A percentile compares a stretch with the other conserved stretches of the same genome.
These are phyloP conservation scores for Beauveria australis DNA, from an alignment of 2,329 filamentous ascomycete genomes.

Conservation along the genomic window DNA sequence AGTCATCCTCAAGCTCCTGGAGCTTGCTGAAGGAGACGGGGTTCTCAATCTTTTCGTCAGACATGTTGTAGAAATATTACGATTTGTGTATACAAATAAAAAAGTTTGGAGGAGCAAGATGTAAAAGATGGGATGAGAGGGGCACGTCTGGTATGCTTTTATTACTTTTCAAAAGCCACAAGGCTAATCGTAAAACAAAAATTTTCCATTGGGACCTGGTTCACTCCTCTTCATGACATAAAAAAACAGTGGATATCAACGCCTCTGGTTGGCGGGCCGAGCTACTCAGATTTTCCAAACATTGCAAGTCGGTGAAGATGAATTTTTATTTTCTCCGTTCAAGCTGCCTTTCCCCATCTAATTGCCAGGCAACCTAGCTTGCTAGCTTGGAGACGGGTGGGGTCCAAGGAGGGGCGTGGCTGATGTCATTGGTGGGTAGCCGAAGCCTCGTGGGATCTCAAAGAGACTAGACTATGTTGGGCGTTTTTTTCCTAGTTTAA, in stretches of 20 bases:
- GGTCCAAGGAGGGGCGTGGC: background rate
- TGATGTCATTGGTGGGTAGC: constrained; percentile 7
- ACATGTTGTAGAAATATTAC: background rate
- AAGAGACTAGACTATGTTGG: background rate
- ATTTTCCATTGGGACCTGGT: background rate
- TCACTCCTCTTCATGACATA: constrained; percentile 8
- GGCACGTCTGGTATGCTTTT: background rate
- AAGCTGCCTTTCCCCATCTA: background rate
- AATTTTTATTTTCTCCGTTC: background rate
- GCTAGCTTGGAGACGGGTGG: background rate
- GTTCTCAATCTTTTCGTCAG: constrained; percentile 23
- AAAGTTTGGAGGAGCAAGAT: background rate
- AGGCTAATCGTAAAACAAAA: background rate
- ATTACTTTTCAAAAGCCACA: background rate
- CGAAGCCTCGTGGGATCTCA: background rate
- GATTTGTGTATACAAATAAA: background rate
- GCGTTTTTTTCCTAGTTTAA: background rate
- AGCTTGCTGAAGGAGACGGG: constrained; percentile 66
- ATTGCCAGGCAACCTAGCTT: background rate
- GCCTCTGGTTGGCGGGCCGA: constrained; percentile 9
- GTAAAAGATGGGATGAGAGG: background rate
- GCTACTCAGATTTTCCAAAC: background rate
- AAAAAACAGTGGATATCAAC: constrained; percentile 8
- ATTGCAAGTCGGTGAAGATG: constrained; percentile 1
- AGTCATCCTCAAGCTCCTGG: constrained; percentile 70